Conservation (phyloP, 345 rosid genomes). For the Syzygium aqueum region DNA sequence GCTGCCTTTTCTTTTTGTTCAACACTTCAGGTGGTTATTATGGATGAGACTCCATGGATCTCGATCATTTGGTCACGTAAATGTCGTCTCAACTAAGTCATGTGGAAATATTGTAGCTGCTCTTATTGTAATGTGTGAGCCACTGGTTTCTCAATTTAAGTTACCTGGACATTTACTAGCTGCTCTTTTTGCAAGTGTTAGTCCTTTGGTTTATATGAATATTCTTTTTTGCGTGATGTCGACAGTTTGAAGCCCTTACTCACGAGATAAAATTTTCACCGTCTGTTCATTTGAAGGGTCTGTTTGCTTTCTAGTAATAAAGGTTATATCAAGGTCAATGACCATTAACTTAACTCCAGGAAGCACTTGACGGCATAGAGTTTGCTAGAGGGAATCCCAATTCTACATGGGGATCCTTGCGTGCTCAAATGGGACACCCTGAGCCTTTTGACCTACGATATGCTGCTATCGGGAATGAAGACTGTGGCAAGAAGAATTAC, state of each 20-base stretch:
- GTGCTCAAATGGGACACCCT: slow-evolving; percentile 89
- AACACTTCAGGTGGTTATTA: neutral
- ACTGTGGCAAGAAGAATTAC: slow-evolving; percentile 76
- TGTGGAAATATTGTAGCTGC: neutral
- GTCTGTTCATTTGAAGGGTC: neutral
- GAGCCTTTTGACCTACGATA: slow-evolving; percentile 87
- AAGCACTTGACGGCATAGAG: slow-evolving; percentile 90
- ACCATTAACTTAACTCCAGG: slow-evolving; percentile 34
- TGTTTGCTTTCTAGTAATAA: neutral
- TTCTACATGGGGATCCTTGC: slow-evolving; percentile 81
- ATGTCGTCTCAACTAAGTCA: neutral
- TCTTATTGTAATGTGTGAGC: neutral
- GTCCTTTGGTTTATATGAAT: neutral
- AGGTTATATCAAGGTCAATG: neutral
- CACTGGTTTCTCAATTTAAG: neutral
- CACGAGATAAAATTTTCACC: neutral
- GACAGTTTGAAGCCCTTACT: neutral
- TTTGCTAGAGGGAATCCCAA: slow-evolving; percentile 70
- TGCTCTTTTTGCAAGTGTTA: neutral
- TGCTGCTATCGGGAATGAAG: slow-evolving; percentile 91
- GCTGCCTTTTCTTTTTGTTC: neutral
- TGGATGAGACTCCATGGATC: neutral
- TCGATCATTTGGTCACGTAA: neutral
- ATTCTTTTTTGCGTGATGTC: neutral
- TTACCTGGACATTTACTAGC: neutral